Percentiles rank a stretch among this genome's conserved stretches.
Conservation (phyloP, 2,329 filamentous ascomycete species). For the Cercospora canescens region DNA sequence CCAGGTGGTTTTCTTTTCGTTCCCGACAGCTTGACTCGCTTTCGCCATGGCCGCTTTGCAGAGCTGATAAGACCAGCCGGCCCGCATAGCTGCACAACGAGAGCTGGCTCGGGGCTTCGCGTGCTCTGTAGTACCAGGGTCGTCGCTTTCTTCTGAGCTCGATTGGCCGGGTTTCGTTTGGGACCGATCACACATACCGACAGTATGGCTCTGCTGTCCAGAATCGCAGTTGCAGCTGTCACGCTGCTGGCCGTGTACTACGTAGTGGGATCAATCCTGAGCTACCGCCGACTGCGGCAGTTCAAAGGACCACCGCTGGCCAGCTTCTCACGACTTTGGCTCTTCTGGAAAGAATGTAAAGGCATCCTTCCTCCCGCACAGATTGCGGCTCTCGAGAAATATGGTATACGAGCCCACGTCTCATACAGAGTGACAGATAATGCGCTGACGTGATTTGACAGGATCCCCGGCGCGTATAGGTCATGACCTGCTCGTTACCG, state of each 20-base stretch:
- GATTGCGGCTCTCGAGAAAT: conserved; percentile 27
- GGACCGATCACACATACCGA: conserved; percentile 17
- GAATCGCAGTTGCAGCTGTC: conserved; percentile 16
- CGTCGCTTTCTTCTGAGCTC: conserved; percentile 5
- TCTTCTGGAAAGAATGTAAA: conserved; percentile 31
- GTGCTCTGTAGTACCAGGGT: conserved; percentile 14
- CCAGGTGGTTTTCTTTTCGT: not conserved
- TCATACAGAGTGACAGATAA: conserved; percentile 6
- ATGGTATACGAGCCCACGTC: conserved; percentile 24
- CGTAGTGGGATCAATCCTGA: conserved; percentile 22
- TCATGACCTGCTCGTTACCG: conserved; percentile 52
- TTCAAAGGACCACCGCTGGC: conserved; percentile 32
- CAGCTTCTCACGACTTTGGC: conserved; percentile 26
- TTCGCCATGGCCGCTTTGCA: conserved; percentile 1
- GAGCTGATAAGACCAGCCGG: conserved; percentile 1
- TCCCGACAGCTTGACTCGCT: not conserved
- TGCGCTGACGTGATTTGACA: conserved; percentile 20
- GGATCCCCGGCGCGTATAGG: conserved; percentile 48
- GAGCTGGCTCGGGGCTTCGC: conserved; percentile 7
- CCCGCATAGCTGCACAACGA: conserved; percentile 3
- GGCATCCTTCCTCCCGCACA: conserved; percentile 25
- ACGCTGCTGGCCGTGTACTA: conserved; percentile 22
- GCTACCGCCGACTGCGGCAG: conserved; percentile 29
- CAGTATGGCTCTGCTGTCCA: conserved; percentile 16
- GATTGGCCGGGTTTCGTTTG: conserved; percentile 14